These are phyloP conservation scores for Yamadazyma tumulicola DNA, from an alignment of 805 yeast genomes.

Conservation along the genomic window DNA sequence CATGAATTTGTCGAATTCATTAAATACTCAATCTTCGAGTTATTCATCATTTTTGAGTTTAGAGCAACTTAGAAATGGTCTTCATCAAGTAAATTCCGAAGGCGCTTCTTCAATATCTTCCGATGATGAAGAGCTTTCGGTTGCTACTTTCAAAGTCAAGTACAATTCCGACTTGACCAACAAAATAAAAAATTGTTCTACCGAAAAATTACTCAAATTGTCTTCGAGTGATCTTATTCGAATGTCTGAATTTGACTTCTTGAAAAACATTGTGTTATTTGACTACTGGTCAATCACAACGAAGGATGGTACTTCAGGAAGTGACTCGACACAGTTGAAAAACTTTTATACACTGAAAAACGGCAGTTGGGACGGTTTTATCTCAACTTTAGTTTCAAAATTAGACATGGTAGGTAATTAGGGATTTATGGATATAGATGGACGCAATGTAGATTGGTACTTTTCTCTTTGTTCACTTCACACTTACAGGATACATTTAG, in stretches of 20 bases:
- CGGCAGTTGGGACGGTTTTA: constrained; percentile 7
- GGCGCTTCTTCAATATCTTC: constrained; percentile 16
- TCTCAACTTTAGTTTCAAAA: constrained; percentile 2
- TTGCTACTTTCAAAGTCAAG: constrained; percentile 15
- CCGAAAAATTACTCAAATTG: constrained; percentile 21
- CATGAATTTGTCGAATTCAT: constrained; percentile 8
- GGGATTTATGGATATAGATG: no score
- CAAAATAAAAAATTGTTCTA: not conserved
- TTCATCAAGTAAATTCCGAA: constrained; percentile 5
- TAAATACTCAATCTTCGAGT: constrained; percentile 8
- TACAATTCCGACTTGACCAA: no score
- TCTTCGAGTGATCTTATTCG: constrained; percentile 6
- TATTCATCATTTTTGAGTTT: constrained; percentile 16
- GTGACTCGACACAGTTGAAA: constrained; percentile 3
- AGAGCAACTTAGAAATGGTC: constrained; percentile 9
- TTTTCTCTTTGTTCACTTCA: no score
- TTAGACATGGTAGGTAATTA: no score
- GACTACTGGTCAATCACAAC: constrained; percentile 25
- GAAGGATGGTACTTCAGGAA: constrained; percentile 2
- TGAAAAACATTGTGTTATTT: constrained; percentile 31
- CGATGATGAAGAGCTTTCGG: constrained; percentile 18
- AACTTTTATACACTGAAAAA: not conserved
- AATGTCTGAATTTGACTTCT: constrained; percentile 31
- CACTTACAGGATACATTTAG: constrained; percentile 2
- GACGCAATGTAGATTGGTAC: no score